Conservation (phyloP, 345 rosid genomes). For the Salix koriyanagi region DNA sequence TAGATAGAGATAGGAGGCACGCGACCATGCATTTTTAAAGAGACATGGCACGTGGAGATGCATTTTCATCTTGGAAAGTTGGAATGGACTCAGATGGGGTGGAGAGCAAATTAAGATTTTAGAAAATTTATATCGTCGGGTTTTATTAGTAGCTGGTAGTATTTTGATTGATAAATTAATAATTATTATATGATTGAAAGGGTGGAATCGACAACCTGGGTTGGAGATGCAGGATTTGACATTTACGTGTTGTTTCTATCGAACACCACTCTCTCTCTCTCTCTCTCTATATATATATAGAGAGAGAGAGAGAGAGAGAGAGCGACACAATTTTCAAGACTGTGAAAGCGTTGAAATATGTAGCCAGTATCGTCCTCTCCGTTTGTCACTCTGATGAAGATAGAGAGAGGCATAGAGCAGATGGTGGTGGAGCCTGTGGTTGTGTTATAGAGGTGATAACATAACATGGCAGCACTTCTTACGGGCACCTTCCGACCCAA, state of each 20-base stretch:
- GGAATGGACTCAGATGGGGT: neutral
- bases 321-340: constrained; percentile 61
- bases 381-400: constrained; percentile 60
- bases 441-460: neutral
- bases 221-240: constrained; percentile 63
- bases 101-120: neutral
- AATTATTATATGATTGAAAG: constrained; percentile 1
- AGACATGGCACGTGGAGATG: constrained; percentile 15
- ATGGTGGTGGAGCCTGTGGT: constrained; percentile 11
- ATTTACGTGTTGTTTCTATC: constrained; percentile 54
- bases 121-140: neutral
- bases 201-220: constrained; percentile 45
- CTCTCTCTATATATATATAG: constrained; percentile 12
- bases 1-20: constrained; percentile 13
- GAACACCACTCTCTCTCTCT: constrained; percentile 20
- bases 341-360: constrained; percentile 64
- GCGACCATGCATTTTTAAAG: constrained; percentile 24
- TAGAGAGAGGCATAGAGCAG: neutral
- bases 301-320: too few species aligned
- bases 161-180: too few species aligned
- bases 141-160: neutral
- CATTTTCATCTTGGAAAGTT: neutral
- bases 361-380: constrained; percentile 85
- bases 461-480: constrained; percentile 48
- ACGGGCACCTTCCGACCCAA: constrained; percentile 35